These are phyloP conservation scores for Dovyalis caffra DNA, from an alignment of 345 rosid genomes.

Conservation along the genomic window DNA sequence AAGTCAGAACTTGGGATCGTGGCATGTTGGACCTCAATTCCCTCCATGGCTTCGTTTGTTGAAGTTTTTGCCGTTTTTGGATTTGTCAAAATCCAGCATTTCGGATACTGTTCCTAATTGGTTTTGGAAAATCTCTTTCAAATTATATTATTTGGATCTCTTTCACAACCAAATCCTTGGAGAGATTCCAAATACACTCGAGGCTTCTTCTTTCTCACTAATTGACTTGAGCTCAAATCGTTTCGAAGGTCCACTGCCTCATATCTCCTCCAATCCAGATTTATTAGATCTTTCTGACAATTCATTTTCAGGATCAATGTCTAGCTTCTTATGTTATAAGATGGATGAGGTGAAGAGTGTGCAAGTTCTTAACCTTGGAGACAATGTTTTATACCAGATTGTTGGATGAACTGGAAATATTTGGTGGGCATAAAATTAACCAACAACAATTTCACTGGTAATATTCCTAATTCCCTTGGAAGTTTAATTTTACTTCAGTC, in stretches of 20 bases:
- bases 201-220: no score
- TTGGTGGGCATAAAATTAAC: slow-evolving; percentile 12
- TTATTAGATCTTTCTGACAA: slow-evolving; percentile 30
- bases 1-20: no score
- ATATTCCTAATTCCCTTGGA: slow-evolving; percentile 24
- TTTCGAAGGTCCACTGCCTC: not conserved
- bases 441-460: slow-evolving; percentile 16
- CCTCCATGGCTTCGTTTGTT: no score
- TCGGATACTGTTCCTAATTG: no score
- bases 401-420: slow-evolving; percentile 20
- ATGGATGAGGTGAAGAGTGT: not conserved
- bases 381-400: slow-evolving; percentile 23
- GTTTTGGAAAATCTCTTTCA: no score
- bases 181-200: no score
- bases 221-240: not conserved
- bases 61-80: no score
- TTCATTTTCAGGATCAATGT: slow-evolving; percentile 23
- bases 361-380: slow-evolving; percentile 15
- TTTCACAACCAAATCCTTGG: no score
- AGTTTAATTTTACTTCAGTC: slow-evolving; percentile 12
- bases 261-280: not conserved
- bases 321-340: slow-evolving; percentile 5
- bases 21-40: no score
- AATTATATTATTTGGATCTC: no score
- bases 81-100: no score